Conservation (phyloP, 495 filamentous ascomycete species). For the Hypoxylon crocopeplum region DNA sequence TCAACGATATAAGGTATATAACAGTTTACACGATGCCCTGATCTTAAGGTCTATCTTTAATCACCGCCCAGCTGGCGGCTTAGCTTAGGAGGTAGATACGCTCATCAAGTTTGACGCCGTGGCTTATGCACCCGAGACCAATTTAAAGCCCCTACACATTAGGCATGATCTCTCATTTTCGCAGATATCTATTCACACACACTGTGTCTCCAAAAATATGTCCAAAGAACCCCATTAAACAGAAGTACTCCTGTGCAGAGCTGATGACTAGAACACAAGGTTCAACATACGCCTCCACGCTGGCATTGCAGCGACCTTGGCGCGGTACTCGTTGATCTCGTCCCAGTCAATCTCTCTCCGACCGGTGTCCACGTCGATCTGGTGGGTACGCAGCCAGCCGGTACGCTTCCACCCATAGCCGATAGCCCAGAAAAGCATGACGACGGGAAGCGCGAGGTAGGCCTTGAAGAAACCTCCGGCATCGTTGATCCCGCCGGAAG, state of each 20-base stretch:
- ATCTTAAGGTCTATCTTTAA: too few relatives aligned
- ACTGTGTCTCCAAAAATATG: not conserved
- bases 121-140: too few relatives aligned
- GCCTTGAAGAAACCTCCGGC: constrained; percentile 66
- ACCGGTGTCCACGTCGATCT: constrained; percentile 71
- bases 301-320: constrained; percentile 53
- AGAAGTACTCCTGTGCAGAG: not conserved
- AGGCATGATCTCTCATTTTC: not conserved
- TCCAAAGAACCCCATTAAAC: not conserved
- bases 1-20: too few relatives aligned
- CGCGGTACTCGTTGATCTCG: constrained; percentile 55
- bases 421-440: constrained; percentile 60
- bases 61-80: too few relatives aligned
- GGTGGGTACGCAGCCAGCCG: constrained; percentile 57
- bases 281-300: constrained; percentile 57
- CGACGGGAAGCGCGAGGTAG: constrained; percentile 66
- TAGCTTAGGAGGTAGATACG: too few relatives aligned
- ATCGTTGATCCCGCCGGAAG: constrained; percentile 49
- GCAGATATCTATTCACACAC: constrained; percentile 5
- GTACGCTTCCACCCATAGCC: constrained; percentile 68
- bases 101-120: too few relatives aligned
- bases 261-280: constrained; percentile 52
- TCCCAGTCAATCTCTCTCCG: constrained; percentile 65
- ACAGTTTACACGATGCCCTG: too few relatives aligned
- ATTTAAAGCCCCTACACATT: not conserved